Conservation (phyloP, 2,329 filamentous ascomycete species). For the Calycina herbarum region DNA sequence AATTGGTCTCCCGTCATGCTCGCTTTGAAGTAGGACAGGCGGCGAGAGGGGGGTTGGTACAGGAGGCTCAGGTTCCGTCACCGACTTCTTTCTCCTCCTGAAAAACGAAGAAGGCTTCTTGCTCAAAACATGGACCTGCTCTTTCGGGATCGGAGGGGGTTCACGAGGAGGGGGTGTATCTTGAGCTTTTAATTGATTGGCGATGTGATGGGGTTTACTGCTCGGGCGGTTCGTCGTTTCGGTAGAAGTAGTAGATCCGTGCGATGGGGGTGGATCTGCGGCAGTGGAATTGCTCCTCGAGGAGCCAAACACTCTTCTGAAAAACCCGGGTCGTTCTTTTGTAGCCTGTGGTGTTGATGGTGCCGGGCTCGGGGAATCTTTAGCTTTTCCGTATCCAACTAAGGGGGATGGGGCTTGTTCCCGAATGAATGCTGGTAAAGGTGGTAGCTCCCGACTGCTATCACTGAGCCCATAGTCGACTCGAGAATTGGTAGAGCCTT, state of each 20-base stretch:
- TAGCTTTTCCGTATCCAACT: slow-evolving; percentile 50
- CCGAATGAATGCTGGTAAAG: slow-evolving; percentile 41
- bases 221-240: slow-evolving; percentile 43
- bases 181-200: slow-evolving; percentile 48
- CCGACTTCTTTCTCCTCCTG: slow-evolving; percentile 86
- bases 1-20: slow-evolving; percentile 29
- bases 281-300: slow-evolving; percentile 53
- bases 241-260: slow-evolving; percentile 40
- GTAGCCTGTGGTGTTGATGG: slow-evolving; percentile 45
- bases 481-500: slow-evolving; percentile 43
- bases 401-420: slow-evolving; percentile 54
- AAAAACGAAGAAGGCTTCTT: slow-evolving; percentile 97
- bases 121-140: slow-evolving; percentile 52
- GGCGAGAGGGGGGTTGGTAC: slow-evolving; percentile 54
- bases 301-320: slow-evolving; percentile 81
- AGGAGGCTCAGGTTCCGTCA: slow-evolving; percentile 60
- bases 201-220: slow-evolving; percentile 45
- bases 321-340: slow-evolving; percentile 83
- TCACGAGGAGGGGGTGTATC: slow-evolving; percentile 30
- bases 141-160: slow-evolving; percentile 32
- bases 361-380: slow-evolving; percentile 37
- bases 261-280: slow-evolving; percentile 36
- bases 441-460: slow-evolving; percentile 31
- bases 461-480: slow-evolving; percentile 38
- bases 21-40: slow-evolving; percentile 36